Percentiles rank a stretch among this genome's conserved stretches.
Conservation (phyloP, 768 basidiomycete genomes). For the Lactarius pseudohatsudake region DNA sequence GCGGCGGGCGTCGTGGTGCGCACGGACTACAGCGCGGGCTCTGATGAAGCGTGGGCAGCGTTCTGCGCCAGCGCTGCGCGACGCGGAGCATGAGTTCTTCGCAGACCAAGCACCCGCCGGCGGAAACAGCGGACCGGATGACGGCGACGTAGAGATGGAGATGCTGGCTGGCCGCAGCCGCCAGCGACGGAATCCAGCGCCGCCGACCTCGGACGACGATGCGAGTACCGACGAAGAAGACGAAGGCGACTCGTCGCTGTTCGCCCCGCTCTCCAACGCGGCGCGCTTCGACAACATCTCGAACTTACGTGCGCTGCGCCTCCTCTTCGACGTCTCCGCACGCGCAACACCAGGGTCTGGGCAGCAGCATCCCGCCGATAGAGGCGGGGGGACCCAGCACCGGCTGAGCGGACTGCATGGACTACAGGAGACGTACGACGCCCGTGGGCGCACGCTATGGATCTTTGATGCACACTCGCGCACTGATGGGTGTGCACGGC, state of each 20-base stretch:
- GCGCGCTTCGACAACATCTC: conserved; percentile 50
- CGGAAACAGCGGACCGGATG: conserved; percentile 23
- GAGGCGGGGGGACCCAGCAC: conserved; percentile 46
- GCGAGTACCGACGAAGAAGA: conserved; percentile 23
- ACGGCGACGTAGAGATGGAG: conserved; percentile 22
- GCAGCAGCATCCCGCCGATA: conserved; percentile 39
- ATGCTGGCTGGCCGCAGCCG: not conserved
- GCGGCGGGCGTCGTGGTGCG: conserved; percentile 67
- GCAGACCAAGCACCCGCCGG: conserved; percentile 15
- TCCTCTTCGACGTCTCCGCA: conserved; percentile 71
- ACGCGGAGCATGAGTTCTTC: conserved; percentile 58
- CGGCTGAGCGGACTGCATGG: conserved; percentile 60
- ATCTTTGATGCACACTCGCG: conserved; percentile 72
- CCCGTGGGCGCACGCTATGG: conserved; percentile 62
- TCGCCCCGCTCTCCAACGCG: conserved; percentile 52
- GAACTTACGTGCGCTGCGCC: conserved; percentile 63
- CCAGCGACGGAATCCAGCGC: too few species aligned
- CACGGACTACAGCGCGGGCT: conserved; percentile 60
- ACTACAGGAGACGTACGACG: conserved; percentile 68
- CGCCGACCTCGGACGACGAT: not conserved
- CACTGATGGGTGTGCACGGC: conserved; percentile 60
- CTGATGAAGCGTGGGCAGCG: conserved; percentile 58
- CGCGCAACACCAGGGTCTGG: conserved; percentile 36
- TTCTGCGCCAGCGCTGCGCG: conserved; percentile 53
- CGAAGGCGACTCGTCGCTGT: conserved; percentile 39